A percentile compares a stretch with the other conserved stretches of the same genome.
Conservation (phyloP, 345 rosid species). For the Gossypium anomalum region DNA sequence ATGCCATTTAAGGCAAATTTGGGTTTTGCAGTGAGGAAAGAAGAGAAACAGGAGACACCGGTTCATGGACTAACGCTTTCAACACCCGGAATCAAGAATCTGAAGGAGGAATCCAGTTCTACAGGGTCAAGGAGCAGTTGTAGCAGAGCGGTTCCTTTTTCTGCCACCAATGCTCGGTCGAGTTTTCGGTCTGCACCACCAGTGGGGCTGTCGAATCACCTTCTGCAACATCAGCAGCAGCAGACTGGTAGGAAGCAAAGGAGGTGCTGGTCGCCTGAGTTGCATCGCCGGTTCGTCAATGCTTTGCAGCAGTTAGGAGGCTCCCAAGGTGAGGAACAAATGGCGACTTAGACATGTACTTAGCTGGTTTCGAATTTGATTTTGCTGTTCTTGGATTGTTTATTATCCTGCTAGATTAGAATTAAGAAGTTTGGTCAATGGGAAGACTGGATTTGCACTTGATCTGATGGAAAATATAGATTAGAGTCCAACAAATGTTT, state of each 20-base stretch:
- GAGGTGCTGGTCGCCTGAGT: conserved; percentile 93
- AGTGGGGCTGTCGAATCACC: conserved; percentile 14
- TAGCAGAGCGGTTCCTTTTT: conserved; percentile 34
- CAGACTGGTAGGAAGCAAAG: conserved; percentile 76
- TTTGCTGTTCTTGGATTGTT: conserved; percentile 1
- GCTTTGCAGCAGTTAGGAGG: conserved; percentile 93
- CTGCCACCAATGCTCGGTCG: conserved; percentile 35
- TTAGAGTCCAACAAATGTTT: not conserved
- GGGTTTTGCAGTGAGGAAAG: conserved; percentile 25
- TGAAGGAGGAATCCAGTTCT: conserved; percentile 52
- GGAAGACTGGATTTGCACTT: no score
- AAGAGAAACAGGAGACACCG: conserved; percentile 31
- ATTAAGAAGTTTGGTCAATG: not conserved
- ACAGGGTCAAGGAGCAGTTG: conserved; percentile 39
- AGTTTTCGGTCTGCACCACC: conserved; percentile 32
- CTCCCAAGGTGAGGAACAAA: conserved; percentile 55
- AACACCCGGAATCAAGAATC: conserved; percentile 46
- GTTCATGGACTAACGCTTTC: conserved; percentile 47
- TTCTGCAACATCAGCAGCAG: conserved; percentile 40
- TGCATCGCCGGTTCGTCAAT: conserved; percentile 76
- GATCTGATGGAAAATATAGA: not conserved
- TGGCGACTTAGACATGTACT: not conserved
- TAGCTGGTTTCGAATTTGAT: not conserved
- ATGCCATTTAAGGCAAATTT: conserved; percentile 36
- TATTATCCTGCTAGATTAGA: not conserved